Percentiles rank a stretch among this genome's conserved stretches.
These are phyloP conservation scores for Entomortierella chlamydospora DNA, from an alignment of 192 early-diverging fungal genomes.

Conservation along the genomic window DNA sequence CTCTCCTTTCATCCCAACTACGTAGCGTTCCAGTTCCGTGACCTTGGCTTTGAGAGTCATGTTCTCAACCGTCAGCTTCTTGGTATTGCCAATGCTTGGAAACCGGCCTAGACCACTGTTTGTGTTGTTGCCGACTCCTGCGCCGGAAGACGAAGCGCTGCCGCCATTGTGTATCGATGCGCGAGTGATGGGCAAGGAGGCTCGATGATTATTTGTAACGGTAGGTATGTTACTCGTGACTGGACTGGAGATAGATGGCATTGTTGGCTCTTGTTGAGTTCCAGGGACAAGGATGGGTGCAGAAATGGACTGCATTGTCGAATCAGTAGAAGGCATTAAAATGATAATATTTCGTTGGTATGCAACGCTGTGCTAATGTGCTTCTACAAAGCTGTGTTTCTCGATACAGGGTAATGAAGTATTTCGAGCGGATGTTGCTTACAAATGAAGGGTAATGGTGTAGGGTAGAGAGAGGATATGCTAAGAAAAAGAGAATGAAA, in stretches of 20 bases:
- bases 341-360: not conserved
- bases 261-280: constrained; percentile 39
- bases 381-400: too few species aligned
- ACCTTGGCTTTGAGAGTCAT: constrained; percentile 37
- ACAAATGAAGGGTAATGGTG: not conserved
- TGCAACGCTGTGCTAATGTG: too few species aligned
- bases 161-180: too few species aligned
- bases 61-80: constrained; percentile 31
- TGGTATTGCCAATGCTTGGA: constrained; percentile 35
- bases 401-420: too few species aligned
- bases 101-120: constrained; percentile 37
- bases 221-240: not conserved
- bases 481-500: not conserved
- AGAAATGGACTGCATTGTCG: constrained; percentile 39
- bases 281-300: constrained; percentile 45
- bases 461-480: not conserved
- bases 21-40: constrained; percentile 33
- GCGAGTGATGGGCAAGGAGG: too few species aligned
- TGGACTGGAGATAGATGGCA: not conserved
- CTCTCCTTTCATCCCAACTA: constrained; percentile 46
- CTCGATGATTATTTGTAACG: not conserved
- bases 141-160: not conserved
- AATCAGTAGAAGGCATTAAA: constrained; percentile 30
- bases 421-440: not conserved
- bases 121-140: constrained; percentile 3